Base-by-base conservation (phyloP, 176 grass and related monocot genomes). In the Carex littledalei region DNA sequence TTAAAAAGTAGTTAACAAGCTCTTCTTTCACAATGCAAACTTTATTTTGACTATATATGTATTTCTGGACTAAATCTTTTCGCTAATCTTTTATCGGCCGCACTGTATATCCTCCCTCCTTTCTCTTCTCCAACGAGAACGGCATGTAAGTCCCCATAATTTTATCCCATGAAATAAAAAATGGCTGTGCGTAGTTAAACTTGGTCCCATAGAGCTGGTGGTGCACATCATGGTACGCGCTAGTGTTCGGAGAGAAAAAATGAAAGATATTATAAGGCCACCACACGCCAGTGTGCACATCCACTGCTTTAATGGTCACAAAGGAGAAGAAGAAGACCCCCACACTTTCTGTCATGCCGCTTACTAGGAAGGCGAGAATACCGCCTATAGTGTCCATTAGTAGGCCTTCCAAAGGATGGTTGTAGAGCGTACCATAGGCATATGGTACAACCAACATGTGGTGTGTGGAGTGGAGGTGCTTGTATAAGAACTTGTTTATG, bases 251-350 rank as follows among this genome's bases (percentile, higher is more conserved):
- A 86, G 89, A 94, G 69, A 94, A 17, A 0, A 21, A 77, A 67
- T 94, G 92, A 31, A 94, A 81, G 29, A 91, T 85, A n/a, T 94
- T 94, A 74, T 84, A 81, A 85, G 89, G 92, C 82, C 91, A 86
- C 89, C 87, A 94, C 35, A 94, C 56, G 16, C 92, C 89, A 6
- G 87, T 86, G 78, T 94, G 92, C 26, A 26, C 26, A 26, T 26
- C 26, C 26, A 26, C 26, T 26, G 26, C 26, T 26, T 26, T 26
- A 26, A 26, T 26, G 26, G 26, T 26, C 65, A 91, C 92, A 81
- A 94, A 94, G 1, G 89, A 91, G 87, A 94, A 94, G 88, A 94
- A 94, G 73, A 89, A 94, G 67, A 94, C 85, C 50, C 87, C 91
- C 18, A 85, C 85, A 43, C 89, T 22, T 53, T 89, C 82, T 3